Evolutionary conservation across 2,329 filamentous ascomycete genomes (phyloP).

Genomic region (Colletotrichum musae): DNA sequence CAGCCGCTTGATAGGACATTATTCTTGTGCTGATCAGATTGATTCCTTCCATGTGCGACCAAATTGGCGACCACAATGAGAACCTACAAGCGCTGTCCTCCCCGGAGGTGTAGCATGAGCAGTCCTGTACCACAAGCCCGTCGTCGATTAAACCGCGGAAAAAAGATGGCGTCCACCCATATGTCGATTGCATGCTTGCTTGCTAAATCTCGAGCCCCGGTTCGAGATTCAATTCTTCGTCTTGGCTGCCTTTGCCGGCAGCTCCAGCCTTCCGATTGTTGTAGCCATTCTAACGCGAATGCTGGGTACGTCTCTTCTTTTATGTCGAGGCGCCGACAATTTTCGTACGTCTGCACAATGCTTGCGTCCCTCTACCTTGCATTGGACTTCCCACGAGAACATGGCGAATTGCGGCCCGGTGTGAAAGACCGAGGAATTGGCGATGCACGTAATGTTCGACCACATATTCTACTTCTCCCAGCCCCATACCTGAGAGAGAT

Average conservation of each 20-base stretch:
- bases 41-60: background rate
- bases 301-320: background rate
- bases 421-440: no score
- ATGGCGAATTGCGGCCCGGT: no score
- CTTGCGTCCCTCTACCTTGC: no score
- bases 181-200: constrained; percentile 14
- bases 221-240: constrained; percentile 6
- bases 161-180: constrained; percentile 2
- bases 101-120: constrained; percentile 5
- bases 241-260: background rate
- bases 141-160: constrained; percentile 11
- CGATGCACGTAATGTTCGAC: no score
- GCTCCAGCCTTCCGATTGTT: background rate
- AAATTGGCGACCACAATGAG: constrained; percentile 3
- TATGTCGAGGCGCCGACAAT: background rate
- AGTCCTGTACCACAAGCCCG: constrained; percentile 12
- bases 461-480: constrained; percentile 73
- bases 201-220: background rate
- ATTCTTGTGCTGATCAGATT: no score
- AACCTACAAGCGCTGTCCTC: constrained; percentile 14
- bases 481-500: constrained; percentile 95
- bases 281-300: background rate
- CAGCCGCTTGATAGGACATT: no score
- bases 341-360: no score
- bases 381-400: no score